These are phyloP conservation scores for Septoria linicola DNA, from an alignment of 2,329 filamentous ascomycete genomes.

Conservation along the genomic window DNA sequence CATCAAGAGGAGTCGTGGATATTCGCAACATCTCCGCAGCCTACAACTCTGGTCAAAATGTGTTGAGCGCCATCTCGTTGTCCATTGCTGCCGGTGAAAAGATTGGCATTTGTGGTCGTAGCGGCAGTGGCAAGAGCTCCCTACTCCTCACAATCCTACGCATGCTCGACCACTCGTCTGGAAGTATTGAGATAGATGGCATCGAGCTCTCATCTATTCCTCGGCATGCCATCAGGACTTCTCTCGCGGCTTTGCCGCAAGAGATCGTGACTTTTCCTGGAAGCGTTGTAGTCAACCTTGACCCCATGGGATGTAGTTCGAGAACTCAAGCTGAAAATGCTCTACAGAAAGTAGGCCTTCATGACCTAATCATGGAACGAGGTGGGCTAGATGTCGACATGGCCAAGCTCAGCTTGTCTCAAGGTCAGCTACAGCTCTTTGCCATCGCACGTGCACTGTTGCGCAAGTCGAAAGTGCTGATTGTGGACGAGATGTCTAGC, in stretches of 20 bases:
- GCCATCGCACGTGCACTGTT: constrained; percentile 50
- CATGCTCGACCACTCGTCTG: constrained; percentile 48
- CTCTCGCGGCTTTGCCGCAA: constrained; percentile 51
- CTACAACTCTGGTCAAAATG: constrained; percentile 35
- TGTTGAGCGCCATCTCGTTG: constrained; percentile 50
- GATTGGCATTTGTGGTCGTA: constrained; percentile 55
- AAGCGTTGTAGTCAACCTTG: constrained; percentile 51
- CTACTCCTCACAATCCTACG: constrained; percentile 51
- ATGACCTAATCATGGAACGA: constrained; percentile 19
- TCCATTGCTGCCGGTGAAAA: constrained; percentile 50
- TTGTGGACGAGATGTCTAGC: constrained; percentile 37
- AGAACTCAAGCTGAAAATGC: constrained; percentile 45
- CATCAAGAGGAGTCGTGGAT: constrained; percentile 69
- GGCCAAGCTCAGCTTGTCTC: constrained; percentile 38
- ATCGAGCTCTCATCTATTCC: constrained; percentile 49
- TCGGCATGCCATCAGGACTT: constrained; percentile 47
- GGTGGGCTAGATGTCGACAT: constrained; percentile 44
- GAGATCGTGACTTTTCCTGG: constrained; percentile 53
- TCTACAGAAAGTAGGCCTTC: constrained; percentile 49
- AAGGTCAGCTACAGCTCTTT: constrained; percentile 54
- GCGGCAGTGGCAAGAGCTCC: constrained; percentile 55
- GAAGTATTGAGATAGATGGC: constrained; percentile 49
- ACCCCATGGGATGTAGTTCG: constrained; percentile 41
- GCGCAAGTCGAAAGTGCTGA: constrained; percentile 43
- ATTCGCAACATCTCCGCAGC: constrained; percentile 59